phyloP scores from a whole-genome alignment of 768 basidiomycete genomes.

The Cubamyces lactineus region DNA sequence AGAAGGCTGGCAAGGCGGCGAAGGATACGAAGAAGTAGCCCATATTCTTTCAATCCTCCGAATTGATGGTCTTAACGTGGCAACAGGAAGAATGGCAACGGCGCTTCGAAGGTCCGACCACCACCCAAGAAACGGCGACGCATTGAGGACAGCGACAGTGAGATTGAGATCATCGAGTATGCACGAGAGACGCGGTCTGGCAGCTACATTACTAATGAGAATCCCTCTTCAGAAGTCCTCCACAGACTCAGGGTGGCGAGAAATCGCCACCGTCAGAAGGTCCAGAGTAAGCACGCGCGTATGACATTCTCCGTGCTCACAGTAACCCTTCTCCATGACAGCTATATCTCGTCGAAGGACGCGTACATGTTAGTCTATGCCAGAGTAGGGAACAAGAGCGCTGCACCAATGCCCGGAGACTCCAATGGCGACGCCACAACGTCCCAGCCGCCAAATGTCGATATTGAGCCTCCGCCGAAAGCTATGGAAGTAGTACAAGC shows the following conservation, averaged over 20 bases:
- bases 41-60: neutral
- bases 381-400: constrained; percentile 40
- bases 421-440: neutral
- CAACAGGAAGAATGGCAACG: constrained; percentile 8
- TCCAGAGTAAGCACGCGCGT: constrained; percentile 11
- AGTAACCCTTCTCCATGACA: neutral
- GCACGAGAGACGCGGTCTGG: neutral
- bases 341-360: constrained; percentile 72
- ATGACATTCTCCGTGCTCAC: neutral
- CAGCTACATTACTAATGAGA: neutral
- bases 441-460: neutral
- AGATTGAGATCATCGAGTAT: constrained; percentile 32
- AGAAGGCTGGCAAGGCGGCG: constrained; percentile 36
- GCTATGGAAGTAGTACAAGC: constrained; percentile 56
- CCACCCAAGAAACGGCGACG: constrained; percentile 52
- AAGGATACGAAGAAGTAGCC: constrained; percentile 35
- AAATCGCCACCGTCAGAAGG: neutral
- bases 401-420: constrained; percentile 2
- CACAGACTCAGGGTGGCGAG: constrained; percentile 1
- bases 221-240: neutral
- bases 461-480: constrained; percentile 42
- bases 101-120: neutral
- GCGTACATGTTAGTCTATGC: constrained; percentile 96
- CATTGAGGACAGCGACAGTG: constrained; percentile 40
- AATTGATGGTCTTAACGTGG: neutral